phyloP scores from a whole-genome alignment of 1,284 basidiomycete species.

The Wallemia hederae region DNA sequence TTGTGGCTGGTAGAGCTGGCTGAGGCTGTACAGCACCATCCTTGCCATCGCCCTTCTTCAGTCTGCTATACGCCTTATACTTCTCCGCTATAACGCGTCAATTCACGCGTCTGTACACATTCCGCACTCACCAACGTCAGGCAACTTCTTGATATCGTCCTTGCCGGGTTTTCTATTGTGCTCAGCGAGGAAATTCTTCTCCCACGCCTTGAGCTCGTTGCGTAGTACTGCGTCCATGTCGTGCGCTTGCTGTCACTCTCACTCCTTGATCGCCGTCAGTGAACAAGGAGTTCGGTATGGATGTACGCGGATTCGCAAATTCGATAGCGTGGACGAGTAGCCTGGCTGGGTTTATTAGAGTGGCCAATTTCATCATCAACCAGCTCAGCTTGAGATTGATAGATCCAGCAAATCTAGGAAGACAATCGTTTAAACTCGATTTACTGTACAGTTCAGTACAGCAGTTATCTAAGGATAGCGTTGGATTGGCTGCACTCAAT shows the following conservation, averaged over 20 bases:
- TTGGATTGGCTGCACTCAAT: constrained; percentile 4
- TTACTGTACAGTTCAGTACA: background rate
- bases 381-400: background rate
- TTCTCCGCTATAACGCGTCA: background rate
- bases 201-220: background rate
- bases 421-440: background rate
- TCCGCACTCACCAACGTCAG: background rate
- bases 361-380: background rate
- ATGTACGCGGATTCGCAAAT: background rate
- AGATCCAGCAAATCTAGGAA: background rate
- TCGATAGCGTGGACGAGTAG: background rate
- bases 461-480: background rate
- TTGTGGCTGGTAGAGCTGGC: background rate
- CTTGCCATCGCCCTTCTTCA: background rate
- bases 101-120: background rate
- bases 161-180: background rate
- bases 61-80: background rate
- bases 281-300: background rate
- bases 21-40: background rate
- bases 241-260: background rate
- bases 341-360: background rate
- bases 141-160: background rate
- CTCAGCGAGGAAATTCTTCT: background rate
- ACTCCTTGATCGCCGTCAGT: too few species aligned
- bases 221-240: background rate